Conservation (phyloP, 2,329 filamentous ascomycete species). For the Verticillium klebahnii region DNA sequence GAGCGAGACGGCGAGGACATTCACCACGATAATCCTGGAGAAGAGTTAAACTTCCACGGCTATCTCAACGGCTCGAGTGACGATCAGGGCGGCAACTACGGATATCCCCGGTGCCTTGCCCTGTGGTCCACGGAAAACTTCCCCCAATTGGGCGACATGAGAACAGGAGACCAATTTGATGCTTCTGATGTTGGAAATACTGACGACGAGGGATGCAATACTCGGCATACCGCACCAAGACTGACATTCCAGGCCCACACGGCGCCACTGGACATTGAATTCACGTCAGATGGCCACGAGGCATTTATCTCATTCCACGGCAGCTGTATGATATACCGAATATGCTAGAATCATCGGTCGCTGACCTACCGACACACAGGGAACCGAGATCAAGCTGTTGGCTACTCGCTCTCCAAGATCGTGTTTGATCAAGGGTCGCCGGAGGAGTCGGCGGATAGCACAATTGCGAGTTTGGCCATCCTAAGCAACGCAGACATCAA, state of each 20-base stretch:
- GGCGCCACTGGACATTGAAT: slow-evolving; percentile 62
- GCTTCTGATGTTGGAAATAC: slow-evolving; percentile 15
- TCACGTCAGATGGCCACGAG: slow-evolving; percentile 46
- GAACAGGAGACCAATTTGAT: slow-evolving; percentile 44
- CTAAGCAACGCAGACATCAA: slow-evolving; percentile 48
- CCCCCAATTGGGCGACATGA: slow-evolving; percentile 34
- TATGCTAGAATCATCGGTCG: background rate
- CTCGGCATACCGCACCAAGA: slow-evolving; percentile 32
- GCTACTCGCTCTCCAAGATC: slow-evolving; percentile 39
- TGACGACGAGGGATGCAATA: background rate
- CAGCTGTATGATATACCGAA: slow-evolving; percentile 43
- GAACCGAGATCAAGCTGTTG: slow-evolving; percentile 34
- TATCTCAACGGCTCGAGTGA: slow-evolving; percentile 32
- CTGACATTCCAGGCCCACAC: slow-evolving; percentile 58
- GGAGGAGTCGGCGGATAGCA: slow-evolving; percentile 32
- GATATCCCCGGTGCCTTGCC: slow-evolving; percentile 66
- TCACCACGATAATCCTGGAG: slow-evolving; percentile 63
- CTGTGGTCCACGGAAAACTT: slow-evolving; percentile 49
- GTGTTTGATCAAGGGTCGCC: slow-evolving; percentile 39
- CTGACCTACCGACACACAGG: slow-evolving; percentile 18
- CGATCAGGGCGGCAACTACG: slow-evolving; percentile 52
- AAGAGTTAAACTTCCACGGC: slow-evolving; percentile 69
- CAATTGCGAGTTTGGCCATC: slow-evolving; percentile 42
- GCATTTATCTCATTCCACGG: slow-evolving; percentile 62
- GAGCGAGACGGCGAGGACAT: slow-evolving; percentile 49